Base-by-base conservation (phyloP, 1,284 basidiomycete genomes). In the Trichosporon sp. region DNA sequence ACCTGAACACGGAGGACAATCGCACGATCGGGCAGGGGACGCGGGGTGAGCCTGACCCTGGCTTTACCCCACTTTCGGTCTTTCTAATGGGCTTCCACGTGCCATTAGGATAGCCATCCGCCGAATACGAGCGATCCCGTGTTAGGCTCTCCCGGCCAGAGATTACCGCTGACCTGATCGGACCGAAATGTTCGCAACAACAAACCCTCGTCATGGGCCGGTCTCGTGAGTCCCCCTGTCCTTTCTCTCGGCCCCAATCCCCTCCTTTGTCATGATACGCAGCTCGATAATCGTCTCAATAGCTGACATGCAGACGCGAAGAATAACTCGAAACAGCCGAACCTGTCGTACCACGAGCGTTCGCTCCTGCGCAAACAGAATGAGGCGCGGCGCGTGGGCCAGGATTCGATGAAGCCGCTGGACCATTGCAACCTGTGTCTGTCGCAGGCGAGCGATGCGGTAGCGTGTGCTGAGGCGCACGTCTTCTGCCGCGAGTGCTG, bases 331-430 rank as follows among this genome's bases (percentile, higher is more conserved):
- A 79, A 76, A 31, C 81, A 81, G 58, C 77, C 82, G 27, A 82
- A 77, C 27, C 76, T 83, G 62, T 80, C 80, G 1, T 77, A 81
- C 72, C 80, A 83, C 66, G 82, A 83, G 69, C 79, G 82, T 27
- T 75, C 78, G 8, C 77, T 79, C 12, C 77, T 83, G 4, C 77
- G 78, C 18, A 76, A 77, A 62, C 75, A 76, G 35, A 72, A 70
- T 34, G 75, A 72, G 9, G 75, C 81, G 7, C 90, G 93, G 88
- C 89, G 93, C 63, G 83, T 96, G 79, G 93, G 93, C 51, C 89
- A 91, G 78, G 93, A 96, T 81, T 92, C 91, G 4, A 93, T 96
- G 91, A 88, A 92, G 53, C 87, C 87, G 35, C 92, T 94, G 79
- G 92, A 95, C 80, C 88, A 91, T 9, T 97, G 93, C 78, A 87